Evolutionary conservation across 2,329 filamentous ascomycete species (phyloP).

Genomic region (Aspergillus tamarii): DNA sequence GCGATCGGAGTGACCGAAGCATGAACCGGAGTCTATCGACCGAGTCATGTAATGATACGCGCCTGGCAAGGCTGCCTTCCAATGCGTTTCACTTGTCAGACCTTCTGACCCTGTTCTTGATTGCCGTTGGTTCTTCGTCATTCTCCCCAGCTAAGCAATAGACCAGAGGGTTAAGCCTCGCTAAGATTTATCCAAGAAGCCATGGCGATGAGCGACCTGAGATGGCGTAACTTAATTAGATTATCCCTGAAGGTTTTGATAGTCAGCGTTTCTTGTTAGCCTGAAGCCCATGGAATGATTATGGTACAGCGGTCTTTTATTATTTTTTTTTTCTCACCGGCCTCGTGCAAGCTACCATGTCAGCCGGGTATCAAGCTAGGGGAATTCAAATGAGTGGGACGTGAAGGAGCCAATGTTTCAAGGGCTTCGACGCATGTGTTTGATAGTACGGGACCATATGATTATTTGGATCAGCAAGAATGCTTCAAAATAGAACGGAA

Average conservation of each 20-base stretch:
- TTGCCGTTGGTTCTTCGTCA: neutral
- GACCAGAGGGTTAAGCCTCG: conserved; percentile 4
- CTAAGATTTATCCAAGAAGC: conserved; percentile 5
- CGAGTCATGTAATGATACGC: neutral
- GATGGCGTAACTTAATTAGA: conserved; percentile 5
- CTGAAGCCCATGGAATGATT: too few relatives aligned
- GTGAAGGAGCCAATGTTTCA: neutral
- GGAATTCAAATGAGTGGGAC: neutral
- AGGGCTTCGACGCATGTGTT: neutral
- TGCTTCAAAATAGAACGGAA: neutral
- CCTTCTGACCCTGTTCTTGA: neutral
- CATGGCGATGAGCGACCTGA: conserved; percentile 2
- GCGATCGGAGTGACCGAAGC: neutral
- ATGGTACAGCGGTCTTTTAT: neutral
- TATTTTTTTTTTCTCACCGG: neutral
- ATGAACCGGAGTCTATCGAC: neutral
- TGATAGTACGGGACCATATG: neutral
- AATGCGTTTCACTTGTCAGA: neutral
- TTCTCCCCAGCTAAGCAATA: neutral
- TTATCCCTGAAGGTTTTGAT: neutral
- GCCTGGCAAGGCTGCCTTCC: neutral
- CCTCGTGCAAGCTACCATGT: neutral
- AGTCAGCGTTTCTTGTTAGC: neutral
- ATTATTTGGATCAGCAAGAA: conserved; percentile 4
- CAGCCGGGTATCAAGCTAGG: neutral